phyloP scores from a whole-genome alignment of 768 basidiomycete genomes.

The Cyathus striatus region DNA sequence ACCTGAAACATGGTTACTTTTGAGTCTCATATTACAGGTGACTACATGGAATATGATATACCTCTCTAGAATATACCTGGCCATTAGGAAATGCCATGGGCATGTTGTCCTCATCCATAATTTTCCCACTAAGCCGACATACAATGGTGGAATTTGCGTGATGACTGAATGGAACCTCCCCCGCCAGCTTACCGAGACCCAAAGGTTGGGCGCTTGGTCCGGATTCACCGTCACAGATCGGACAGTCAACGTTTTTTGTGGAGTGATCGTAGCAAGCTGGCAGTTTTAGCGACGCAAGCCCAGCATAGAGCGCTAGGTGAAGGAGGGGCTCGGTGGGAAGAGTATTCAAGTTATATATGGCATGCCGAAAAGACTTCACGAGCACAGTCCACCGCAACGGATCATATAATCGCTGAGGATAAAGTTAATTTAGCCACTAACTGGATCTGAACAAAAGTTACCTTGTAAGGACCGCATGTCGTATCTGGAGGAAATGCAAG shows the following conservation, averaged over 20 bases:
- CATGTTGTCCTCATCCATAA: constrained; percentile 93
- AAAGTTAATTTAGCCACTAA: constrained; percentile 1
- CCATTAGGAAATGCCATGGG: constrained; percentile 91
- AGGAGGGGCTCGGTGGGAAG: constrained; percentile 86
- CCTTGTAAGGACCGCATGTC: constrained; percentile 75
- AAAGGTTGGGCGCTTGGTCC: constrained; percentile 28
- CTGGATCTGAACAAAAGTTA: constrained; percentile 20
- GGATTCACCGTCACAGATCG: constrained; percentile 71
- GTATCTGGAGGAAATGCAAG: constrained; percentile 74
- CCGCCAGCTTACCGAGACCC: constrained; percentile 69
- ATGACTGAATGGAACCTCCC: constrained; percentile 87
- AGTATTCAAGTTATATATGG: constrained; percentile 83
- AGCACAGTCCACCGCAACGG: constrained; percentile 71
- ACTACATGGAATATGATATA: constrained; percentile 26
- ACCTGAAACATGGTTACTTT: constrained; percentile 48
- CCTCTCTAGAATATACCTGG: constrained; percentile 90
- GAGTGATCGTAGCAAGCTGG: constrained; percentile 70
- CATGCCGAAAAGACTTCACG: constrained; percentile 73
- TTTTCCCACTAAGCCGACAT: constrained; percentile 83
- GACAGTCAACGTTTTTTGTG: constrained; percentile 81
- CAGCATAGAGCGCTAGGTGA: constrained; percentile 85
- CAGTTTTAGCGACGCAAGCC: constrained; percentile 85
- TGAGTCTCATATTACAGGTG: constrained; percentile 9
- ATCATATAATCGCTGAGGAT: constrained; percentile 77
- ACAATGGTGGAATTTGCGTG: constrained; percentile 96